Conservation (phyloP, 1,284 basidiomycete genomes). For the Ganoderma meredithae region DNA sequence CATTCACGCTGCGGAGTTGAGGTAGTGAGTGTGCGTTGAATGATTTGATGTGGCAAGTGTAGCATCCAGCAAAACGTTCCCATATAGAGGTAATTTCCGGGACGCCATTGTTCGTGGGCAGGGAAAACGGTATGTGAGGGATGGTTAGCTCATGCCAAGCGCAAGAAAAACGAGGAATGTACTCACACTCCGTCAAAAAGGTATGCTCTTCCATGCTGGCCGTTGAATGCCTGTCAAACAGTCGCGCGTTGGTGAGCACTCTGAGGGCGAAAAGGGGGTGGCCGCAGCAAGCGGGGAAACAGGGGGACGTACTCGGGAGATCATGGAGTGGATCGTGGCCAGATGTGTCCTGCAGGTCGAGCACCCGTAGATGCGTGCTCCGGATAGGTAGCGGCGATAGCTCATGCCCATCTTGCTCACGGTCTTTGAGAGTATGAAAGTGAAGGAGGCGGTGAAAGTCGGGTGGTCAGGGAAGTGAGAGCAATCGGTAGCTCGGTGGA, state of each 20-base stretch:
- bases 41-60: conserved; percentile 1
- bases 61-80: conserved; percentile 18
- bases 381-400: conserved; percentile 88
- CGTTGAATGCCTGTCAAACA: conserved; percentile 80
- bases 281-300: conserved; percentile 13
- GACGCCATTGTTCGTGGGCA: neutral
- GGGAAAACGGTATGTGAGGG: neutral
- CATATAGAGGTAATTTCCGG: conserved; percentile 26
- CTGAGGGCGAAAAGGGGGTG: conserved; percentile 3
- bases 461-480: conserved; percentile 16
- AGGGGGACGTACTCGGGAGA: conserved; percentile 78
- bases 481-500: conserved; percentile 15
- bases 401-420: conserved; percentile 79
- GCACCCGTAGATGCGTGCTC: conserved; percentile 92
- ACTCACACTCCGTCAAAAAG: conserved; percentile 92
- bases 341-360: conserved; percentile 92
- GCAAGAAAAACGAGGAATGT: conserved; percentile 10
- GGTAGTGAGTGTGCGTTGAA: conserved; percentile 8
- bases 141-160: conserved; percentile 15
- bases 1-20: conserved; percentile 75
- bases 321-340: conserved; percentile 90
- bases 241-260: conserved; percentile 21
- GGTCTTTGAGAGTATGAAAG: conserved; percentile 14
- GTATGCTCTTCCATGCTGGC: conserved; percentile 95
- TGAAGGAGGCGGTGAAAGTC: conserved; percentile 12